Base-by-base conservation (phyloP, 345 rosid genomes). In the Euclidium syriacum region DNA sequence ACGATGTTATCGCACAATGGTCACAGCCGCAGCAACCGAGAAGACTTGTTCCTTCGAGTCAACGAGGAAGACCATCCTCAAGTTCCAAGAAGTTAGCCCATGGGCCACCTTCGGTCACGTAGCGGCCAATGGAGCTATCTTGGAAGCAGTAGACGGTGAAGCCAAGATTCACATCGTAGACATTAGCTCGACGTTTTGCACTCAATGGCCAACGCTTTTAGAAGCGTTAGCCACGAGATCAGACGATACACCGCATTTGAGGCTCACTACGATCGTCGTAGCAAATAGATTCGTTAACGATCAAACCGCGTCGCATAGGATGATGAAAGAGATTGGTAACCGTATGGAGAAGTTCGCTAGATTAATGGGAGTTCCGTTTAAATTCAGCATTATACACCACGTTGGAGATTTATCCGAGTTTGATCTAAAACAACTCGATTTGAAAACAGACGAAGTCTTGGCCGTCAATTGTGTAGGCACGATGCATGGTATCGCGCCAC, bases 31-130 rank as follows among this genome's bases (percentile, higher is more conserved):
- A 25, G 68, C 68, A 15, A 78, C 97, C 0, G 96, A 94, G 12
- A 85, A 81, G 64, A 79, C 80, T 1, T 81, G 85, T 68, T 87
- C 95, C 10, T 87, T 94, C 64, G 95, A 86, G 58, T 84, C 95
- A 5, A 87, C 90, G 0, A 75, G 96, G 17, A 94, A 84, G 73
- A 83, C 81, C 64, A 83, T 90, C 1, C 70, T 94, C 55, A 87
- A 83, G 75, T 87, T 90, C 41, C 99, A 94, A 78, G 99, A 94
- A 80, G 95, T 84, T 48, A 84, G 88, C 65, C 99, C 97, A 1
- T 94, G 99, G 99, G 82, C 85, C 30, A 94, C 97, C 62, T 94
- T 94, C 16, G 99, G 97, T n/a, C 97, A 94, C 70, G 97, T 87
- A 7, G 88, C 97, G 6, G 83, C 85, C 34, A 94, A 90, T 41